Conservation (phyloP, 768 basidiomycete genomes). For the Xanthoconium purpureum region DNA sequence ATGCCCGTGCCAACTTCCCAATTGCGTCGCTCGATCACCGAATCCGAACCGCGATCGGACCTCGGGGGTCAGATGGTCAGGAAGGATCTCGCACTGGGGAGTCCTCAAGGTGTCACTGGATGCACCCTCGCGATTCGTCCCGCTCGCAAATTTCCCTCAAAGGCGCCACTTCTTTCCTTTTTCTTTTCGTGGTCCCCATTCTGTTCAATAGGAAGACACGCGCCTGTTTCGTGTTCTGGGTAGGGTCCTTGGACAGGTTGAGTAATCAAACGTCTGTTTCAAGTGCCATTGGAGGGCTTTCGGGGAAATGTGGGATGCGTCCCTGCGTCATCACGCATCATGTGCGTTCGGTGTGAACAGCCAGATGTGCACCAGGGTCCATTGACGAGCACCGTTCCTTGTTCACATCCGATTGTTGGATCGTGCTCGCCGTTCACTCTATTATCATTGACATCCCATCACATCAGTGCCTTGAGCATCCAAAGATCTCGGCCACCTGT, state of each 20-base stretch:
- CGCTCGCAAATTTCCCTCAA: constrained; percentile 9
- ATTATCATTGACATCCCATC: neutral
- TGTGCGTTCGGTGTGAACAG: too few species aligned
- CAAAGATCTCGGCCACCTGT: neutral
- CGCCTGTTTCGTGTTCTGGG: neutral
- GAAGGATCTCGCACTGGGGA: neutral
- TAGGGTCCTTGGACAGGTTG: neutral
- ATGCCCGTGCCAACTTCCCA: neutral
- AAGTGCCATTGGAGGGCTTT: neutral
- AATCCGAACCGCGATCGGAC: constrained; percentile 3
- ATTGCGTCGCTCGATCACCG: constrained; percentile 3
- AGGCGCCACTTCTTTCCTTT: neutral
- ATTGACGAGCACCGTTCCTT: neutral
- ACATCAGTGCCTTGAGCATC: neutral
- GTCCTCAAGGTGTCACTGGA: neutral
- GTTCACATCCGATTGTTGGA: neutral
- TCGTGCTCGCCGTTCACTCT: neutral
- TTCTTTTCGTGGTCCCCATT: neutral
- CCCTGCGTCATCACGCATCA: neutral
- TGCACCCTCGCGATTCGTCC: neutral
- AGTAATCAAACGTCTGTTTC: neutral
- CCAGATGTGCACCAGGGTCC: too few species aligned
- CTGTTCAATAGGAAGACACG: neutral
- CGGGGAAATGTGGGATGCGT: neutral
- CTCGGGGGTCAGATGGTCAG: neutral